These are phyloP conservation scores for Beauveria caledonica DNA, from an alignment of 2,329 filamentous ascomycete species.

Conservation along the genomic window DNA sequence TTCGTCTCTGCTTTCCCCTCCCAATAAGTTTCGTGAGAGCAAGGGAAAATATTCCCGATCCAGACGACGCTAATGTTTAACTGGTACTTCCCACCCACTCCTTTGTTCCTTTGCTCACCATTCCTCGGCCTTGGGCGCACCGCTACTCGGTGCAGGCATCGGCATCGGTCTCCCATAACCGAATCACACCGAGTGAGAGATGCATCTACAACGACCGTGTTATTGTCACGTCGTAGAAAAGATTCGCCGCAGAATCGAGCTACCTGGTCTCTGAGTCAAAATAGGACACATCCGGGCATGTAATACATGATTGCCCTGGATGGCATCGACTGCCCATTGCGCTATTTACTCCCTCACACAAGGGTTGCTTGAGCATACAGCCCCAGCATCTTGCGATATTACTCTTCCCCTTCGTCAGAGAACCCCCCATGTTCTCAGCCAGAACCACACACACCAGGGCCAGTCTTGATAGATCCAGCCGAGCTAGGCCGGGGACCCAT, in stretches of 20 bases:
- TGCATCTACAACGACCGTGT: background rate
- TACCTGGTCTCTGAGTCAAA: background rate
- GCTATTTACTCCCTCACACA: background rate
- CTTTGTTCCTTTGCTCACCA: background rate
- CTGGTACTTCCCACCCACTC: background rate
- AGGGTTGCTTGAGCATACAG: background rate
- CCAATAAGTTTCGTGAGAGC: background rate
- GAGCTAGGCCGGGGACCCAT: background rate
- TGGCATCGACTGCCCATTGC: background rate
- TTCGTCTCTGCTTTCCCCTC: background rate
- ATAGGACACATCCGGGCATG: background rate
- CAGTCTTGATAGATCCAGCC: background rate
- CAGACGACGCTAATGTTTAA: background rate
- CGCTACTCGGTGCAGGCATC: background rate
- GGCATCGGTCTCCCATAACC: conserved; percentile 5
- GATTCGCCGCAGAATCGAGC: background rate
- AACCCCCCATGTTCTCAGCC: background rate
- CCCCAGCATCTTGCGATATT: conserved; percentile 1
- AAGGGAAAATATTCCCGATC: background rate
- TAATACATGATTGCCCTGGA: background rate
- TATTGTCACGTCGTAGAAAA: background rate
- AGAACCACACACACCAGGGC: conserved; percentile 1
- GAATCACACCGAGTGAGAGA: conserved; percentile 6
- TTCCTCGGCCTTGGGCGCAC: background rate
- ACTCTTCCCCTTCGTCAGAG: background rate